These are phyloP conservation scores for Kingdonia uniflora DNA, from an alignment of 164 flowering plant genomes.

Conservation along the genomic window DNA sequence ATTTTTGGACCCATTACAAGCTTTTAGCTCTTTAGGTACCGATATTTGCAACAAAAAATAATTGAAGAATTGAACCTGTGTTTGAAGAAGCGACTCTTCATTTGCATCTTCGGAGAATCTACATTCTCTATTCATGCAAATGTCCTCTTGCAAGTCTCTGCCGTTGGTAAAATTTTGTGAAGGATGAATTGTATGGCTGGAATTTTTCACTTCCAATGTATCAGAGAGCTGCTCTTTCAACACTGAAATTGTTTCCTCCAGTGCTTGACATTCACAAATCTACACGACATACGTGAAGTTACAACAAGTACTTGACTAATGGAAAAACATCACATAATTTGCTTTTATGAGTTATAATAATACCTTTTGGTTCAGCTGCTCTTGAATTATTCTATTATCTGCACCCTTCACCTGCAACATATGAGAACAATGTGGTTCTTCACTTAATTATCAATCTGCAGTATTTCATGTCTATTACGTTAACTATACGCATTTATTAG, in stretches of 20 bases:
- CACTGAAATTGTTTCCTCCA: constrained; percentile 49
- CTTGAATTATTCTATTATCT: constrained; percentile 87
- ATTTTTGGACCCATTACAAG: no score
- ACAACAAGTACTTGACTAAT: constrained; percentile 3
- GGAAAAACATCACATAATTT: background rate
- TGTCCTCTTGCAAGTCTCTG: constrained; percentile 18
- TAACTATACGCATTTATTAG: no score
- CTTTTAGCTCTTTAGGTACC: background rate
- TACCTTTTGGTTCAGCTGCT: constrained; percentile 91
- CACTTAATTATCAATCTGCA: no score
- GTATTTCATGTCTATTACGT: no score
- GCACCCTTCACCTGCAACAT: constrained; percentile 62
- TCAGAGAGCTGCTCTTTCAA: constrained; percentile 69
- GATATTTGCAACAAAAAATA: background rate
- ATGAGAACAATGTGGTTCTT: background rate
- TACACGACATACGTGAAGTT: constrained; percentile 16
- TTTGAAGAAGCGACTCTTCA: constrained; percentile 23
- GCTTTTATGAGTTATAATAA: background rate
- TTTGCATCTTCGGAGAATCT: constrained; percentile 15
- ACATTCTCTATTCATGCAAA: constrained; percentile 14
- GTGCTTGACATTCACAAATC: constrained; percentile 65
- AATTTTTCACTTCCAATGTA: constrained; percentile 29
- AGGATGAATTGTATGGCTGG: constrained; percentile 16
- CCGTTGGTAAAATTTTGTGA: constrained; percentile 21
- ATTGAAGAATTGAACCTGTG: constrained; percentile 35